phyloP scores from a whole-genome alignment of 192 early-diverging fungal genomes.

The Linnemannia schmuckeri region DNA sequence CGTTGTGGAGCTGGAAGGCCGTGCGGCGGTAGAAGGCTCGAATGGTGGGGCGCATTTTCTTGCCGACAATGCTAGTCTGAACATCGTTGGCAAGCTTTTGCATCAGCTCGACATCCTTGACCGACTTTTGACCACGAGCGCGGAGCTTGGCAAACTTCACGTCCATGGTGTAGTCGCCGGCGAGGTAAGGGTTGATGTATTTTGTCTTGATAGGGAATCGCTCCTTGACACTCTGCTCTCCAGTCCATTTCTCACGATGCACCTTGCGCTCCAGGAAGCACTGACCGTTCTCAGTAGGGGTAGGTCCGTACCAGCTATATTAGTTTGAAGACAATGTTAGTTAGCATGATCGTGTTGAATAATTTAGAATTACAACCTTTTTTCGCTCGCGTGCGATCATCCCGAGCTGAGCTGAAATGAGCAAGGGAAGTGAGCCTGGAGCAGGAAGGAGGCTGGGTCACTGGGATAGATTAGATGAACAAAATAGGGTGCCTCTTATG shows the following conservation, averaged over 20 bases:
- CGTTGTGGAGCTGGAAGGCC: conserved; percentile 97
- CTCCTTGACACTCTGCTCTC: conserved; percentile 91
- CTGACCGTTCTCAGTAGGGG: conserved; percentile 70
- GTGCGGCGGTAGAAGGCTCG: conserved; percentile 98
- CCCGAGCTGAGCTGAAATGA: not conserved
- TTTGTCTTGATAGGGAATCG: conserved; percentile 96
- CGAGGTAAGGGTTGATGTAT: conserved; percentile 87
- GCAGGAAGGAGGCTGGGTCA: not conserved
- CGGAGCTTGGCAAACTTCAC: conserved; percentile 85
- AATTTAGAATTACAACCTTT: not conserved
- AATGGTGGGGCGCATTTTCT: conserved; percentile 76
- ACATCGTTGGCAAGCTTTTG: conserved; percentile 82
- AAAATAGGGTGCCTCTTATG: not conserved
- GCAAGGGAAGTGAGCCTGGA: not conserved
- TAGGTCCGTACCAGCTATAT: conserved; percentile 88
- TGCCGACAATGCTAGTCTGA: conserved; percentile 73
- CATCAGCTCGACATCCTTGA: conserved; percentile 86
- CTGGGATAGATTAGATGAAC: not conserved
- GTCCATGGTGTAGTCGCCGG: conserved; percentile 81
- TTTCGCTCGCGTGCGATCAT: not conserved
- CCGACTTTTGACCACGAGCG: conserved; percentile 75
- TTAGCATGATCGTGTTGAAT: conserved; percentile 51
- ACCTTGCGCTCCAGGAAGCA: conserved; percentile 83
- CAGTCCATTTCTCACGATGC: conserved; percentile 54
- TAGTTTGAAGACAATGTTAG: not conserved